A percentile compares a stretch with the other conserved stretches of the same genome.
Conservation (phyloP, 495 filamentous ascomycete genomes). For the Neurospora hispaniola region DNA sequence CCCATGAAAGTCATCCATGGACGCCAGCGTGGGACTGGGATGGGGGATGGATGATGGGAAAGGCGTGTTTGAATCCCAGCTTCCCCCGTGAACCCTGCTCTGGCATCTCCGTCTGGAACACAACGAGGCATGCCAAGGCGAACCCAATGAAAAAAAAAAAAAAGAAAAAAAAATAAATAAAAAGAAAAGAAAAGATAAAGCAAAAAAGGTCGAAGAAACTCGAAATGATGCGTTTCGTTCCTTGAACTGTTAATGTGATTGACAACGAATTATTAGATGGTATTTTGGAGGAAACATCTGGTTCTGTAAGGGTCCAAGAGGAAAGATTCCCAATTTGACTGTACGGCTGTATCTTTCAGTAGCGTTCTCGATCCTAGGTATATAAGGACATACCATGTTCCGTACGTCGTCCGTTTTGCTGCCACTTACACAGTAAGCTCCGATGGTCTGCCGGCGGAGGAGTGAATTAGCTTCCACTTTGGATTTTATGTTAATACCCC, state of each 20-base stretch:
- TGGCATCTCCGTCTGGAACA: neutral
- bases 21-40: conserved; percentile 8
- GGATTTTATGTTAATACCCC: neutral
- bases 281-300: neutral
- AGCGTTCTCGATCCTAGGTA: neutral
- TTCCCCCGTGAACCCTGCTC: neutral
- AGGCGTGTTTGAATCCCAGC: conserved; percentile 1
- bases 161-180: neutral
- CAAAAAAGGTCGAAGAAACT: neutral
- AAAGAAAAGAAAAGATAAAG: too few species aligned
- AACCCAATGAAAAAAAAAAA: neutral
- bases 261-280: neutral
- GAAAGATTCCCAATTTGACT: neutral
- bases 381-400: neutral
- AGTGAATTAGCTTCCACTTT: neutral
- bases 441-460: neutral
- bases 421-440: neutral
- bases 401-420: neutral
- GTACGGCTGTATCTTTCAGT: neutral
- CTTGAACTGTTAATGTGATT: neutral
- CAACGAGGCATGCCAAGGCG: neutral
- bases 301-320: neutral
- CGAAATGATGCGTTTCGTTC: neutral
- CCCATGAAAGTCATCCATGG: conserved; percentile 13
- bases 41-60: conserved; percentile 2